Evolutionary conservation across 1,139 yeast species (phyloP).

Genomic region (Diutina neorugosa): DNA sequence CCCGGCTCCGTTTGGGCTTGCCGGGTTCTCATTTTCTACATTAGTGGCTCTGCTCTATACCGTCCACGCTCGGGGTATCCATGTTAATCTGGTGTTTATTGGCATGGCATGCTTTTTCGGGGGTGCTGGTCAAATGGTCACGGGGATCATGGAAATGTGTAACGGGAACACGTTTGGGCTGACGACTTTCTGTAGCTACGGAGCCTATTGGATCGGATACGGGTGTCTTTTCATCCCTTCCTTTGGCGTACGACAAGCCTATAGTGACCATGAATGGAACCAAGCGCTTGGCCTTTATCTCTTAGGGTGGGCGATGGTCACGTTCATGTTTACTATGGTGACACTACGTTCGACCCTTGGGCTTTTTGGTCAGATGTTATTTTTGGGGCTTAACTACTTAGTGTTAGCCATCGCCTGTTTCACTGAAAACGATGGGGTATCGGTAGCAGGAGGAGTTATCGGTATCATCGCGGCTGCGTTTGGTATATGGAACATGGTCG

Average conservation of each 20-base stretch:
- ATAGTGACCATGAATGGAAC: not conserved
- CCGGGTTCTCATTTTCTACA: not conserved
- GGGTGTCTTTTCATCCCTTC: not conserved
- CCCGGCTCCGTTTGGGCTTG: slow-evolving; percentile 3
- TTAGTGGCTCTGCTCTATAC: not conserved
- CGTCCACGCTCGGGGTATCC: not conserved
- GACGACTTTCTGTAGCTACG: slow-evolving; percentile 1
- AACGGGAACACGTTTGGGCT: slow-evolving; percentile 3
- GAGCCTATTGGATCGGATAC: slow-evolving; percentile 2
- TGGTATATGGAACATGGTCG: not conserved
- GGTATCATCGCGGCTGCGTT: not conserved
- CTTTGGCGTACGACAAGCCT: not conserved
- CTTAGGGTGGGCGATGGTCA: not conserved
- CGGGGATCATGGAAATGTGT: not conserved
- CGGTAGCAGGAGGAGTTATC: not conserved
- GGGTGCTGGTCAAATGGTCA: not conserved
- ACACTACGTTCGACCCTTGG: not conserved
- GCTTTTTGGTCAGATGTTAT: not conserved
- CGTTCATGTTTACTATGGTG: not conserved
- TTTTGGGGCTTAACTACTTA: not conserved
- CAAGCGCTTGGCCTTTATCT: not conserved
- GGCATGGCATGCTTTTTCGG: slow-evolving; percentile 2
- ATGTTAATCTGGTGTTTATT: not conserved
- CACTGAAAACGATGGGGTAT: not conserved
- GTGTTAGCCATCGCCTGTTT: not conserved